Conservation (phyloP, 495 filamentous ascomycete genomes). For the Xylaria longipes region DNA sequence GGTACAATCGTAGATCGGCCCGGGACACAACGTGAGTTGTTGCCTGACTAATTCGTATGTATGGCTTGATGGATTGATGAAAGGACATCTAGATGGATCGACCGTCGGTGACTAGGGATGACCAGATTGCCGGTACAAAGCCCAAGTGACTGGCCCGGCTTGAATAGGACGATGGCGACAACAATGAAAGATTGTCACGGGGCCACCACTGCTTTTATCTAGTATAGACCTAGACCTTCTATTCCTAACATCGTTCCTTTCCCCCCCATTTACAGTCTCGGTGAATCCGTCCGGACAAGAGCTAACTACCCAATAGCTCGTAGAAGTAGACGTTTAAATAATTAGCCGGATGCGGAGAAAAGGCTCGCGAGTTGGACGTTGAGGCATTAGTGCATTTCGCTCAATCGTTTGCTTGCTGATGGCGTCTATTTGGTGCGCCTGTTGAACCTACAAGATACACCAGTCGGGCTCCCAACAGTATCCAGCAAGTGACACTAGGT, state of each 20-base stretch:
- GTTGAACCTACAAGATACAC: not conserved
- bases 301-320: not conserved
- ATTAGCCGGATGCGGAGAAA: slow-evolving; percentile 18
- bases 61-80: slow-evolving; percentile 11
- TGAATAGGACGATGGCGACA: slow-evolving; percentile 3
- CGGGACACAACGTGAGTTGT: slow-evolving; percentile 11
- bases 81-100: slow-evolving; percentile 4
- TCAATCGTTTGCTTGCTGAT: not conserved
- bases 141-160: slow-evolving; percentile 2
- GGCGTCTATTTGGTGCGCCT: not conserved
- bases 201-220: not conserved
- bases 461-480: not conserved
- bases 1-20: slow-evolving; percentile 19
- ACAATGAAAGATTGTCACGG: slow-evolving; percentile 6
- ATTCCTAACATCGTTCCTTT: not conserved
- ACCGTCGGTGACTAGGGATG: slow-evolving; percentile 3
- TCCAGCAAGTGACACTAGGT: not conserved
- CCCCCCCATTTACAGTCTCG: not conserved
- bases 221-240: slow-evolving; percentile 6
- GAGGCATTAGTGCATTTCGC: not conserved
- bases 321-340: not conserved
- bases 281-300: slow-evolving; percentile 2
- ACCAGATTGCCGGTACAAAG: slow-evolving; percentile 9
- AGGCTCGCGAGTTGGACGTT: not conserved
- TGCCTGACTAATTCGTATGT: slow-evolving; percentile 1